Evolutionary conservation across 371 early-diverging fungal species (phyloP).

Genomic region (Actinomortierella wolfii): DNA sequence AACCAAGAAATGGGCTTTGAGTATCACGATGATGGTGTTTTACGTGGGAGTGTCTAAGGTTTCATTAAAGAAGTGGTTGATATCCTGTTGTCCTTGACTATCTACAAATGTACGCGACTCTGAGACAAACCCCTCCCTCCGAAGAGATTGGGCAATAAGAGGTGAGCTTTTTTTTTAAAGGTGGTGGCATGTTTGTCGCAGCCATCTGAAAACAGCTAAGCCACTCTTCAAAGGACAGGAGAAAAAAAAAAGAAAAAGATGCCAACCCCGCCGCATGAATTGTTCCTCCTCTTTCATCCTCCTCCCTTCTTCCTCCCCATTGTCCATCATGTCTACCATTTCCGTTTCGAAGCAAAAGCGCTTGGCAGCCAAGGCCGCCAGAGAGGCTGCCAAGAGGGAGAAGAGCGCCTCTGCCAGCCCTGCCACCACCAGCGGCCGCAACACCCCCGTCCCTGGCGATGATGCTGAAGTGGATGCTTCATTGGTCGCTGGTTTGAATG

Average conservation of each 20-base stretch:
- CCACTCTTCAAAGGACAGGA: too few species aligned
- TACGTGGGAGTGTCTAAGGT: too few species aligned
- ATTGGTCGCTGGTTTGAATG: conserved; percentile 23
- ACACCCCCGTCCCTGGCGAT: conserved; percentile 19
- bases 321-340: not conserved
- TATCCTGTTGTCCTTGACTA: too few species aligned
- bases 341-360: conserved; percentile 81
- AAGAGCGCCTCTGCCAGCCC: conserved; percentile 37
- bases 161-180: not conserved
- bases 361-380: conserved; percentile 77
- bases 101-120: too few species aligned
- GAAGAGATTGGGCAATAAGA: not conserved
- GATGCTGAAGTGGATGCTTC: conserved; percentile 7
- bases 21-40: not conserved
- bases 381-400: conserved; percentile 48
- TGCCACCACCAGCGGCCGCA: conserved; percentile 45
- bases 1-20: not conserved
- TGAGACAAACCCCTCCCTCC: too few species aligned
- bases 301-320: not conserved
- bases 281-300: not conserved
- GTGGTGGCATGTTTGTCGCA: not conserved
- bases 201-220: not conserved
- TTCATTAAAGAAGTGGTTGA: too few species aligned
- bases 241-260: too few species aligned
- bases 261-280: not conserved